Evolutionary conservation across 805 yeast species (phyloP), one percentile per base, ranked within the genome.

Genomic region (Cyberlindnera mrakii): DNA sequence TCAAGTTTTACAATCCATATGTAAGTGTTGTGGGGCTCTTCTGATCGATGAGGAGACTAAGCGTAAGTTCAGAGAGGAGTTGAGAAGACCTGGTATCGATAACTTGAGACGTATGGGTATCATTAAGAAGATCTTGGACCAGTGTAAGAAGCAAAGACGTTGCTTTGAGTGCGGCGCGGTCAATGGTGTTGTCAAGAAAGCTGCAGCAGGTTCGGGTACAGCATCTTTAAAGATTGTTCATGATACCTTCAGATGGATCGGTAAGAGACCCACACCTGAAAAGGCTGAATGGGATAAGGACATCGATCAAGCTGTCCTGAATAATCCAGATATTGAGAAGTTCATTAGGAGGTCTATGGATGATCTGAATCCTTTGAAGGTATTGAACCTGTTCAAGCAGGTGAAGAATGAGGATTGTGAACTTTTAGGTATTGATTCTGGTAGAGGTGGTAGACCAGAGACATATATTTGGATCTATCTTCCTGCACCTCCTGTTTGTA

Each of bases 401-500:
- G 81, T 93, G 25, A 65, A 76, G 33, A 90, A 97, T 0, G 75
- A 78, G 36, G 99, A 93, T 58, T 90, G 96, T 67, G 97, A 91
- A 64, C 72, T 93, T 16, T 67, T 93, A 29, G 99, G 99, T 43
- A 79, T 93, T 42, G 93, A 93, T 57, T 78, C 96, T 1, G 75
- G 86, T 4, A 77, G 80, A 53, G 87, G 89, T 32, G 96, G 97
- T 37, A 75, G 97, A 52, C 99, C 98, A 5, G 98, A 91, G 65
- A 87, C 85, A 74, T 93, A 90, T 62, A 78, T 93, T 33, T 93
- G 99, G 99, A 78, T 96, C 59, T 93, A 90, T 60, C 74, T 93
- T 42, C 99, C 99, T 0, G 98, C 98, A 0, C 99, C 99, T 1
- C 99, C 99, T 0, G 97, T 95, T 16, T 93, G 99, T 72, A 93